phyloP scores from a whole-genome alignment of 2,329 filamentous ascomycete species.

The Colletotrichum falcatum region DNA sequence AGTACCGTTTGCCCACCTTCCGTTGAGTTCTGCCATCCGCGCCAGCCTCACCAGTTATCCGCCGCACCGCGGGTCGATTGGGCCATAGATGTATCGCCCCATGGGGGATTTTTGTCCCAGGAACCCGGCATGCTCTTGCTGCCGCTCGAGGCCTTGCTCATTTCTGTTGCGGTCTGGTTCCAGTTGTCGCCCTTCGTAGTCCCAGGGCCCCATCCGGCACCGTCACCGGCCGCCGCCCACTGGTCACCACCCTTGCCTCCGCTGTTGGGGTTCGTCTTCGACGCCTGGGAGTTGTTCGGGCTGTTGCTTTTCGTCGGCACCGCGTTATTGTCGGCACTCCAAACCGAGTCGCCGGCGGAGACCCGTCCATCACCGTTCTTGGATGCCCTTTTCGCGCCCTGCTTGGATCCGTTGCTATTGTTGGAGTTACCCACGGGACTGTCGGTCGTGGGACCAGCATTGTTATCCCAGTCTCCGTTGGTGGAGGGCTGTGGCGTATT shows the following conservation, averaged over 20 bases:
- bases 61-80: slow-evolving; percentile 31
- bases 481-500: slow-evolving; percentile 7
- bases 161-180: slow-evolving; percentile 25
- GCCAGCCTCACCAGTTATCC: slow-evolving; percentile 22
- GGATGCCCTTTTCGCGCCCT: slow-evolving; percentile 12
- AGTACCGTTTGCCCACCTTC: not conserved
- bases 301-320: slow-evolving; percentile 29
- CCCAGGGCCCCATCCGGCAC: slow-evolving; percentile 32
- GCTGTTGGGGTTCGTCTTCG: slow-evolving; percentile 19
- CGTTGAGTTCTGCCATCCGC: not conserved
- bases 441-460: slow-evolving; percentile 38
- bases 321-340: slow-evolving; percentile 29
- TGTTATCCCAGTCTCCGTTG: slow-evolving; percentile 39
- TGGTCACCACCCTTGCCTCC: slow-evolving; percentile 16
- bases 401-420: slow-evolving; percentile 33
- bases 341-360: slow-evolving; percentile 23
- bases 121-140: slow-evolving; percentile 42
- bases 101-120: slow-evolving; percentile 27
- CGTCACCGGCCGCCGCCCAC: slow-evolving; percentile 11
- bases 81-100: slow-evolving; percentile 36
- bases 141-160: slow-evolving; percentile 33
- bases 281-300: slow-evolving; percentile 25
- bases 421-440: slow-evolving; percentile 22
- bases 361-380: slow-evolving; percentile 18
- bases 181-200: slow-evolving; percentile 24